A percentile compares a stretch with the other conserved stretches of the same genome.
Evolutionary conservation across 148 eudicot species (phyloP).

Genomic region (Limonium bicolor): DNA sequence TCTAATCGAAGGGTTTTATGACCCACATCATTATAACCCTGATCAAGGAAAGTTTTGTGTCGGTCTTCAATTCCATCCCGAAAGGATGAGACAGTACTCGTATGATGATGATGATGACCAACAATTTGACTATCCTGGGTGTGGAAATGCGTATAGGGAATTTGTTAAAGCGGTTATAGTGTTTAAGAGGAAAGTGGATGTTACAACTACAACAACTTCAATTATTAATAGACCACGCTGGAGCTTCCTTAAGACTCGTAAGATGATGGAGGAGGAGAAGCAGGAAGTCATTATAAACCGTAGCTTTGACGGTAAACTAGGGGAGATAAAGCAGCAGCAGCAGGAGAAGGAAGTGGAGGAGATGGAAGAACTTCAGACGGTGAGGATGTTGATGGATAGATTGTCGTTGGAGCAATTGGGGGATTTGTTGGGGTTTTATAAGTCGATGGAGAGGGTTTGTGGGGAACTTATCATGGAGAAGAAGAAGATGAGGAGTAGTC

Average conservation of each 20-base stretch:
- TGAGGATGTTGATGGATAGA: constrained; percentile 40
- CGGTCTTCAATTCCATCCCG: constrained; percentile 95
- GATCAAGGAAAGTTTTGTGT: constrained; percentile 66
- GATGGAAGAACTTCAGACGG: too few species aligned
- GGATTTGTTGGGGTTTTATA: constrained; percentile 46
- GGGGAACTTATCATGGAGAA: constrained; percentile 46
- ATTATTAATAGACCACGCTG: too few species aligned
- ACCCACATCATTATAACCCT: constrained; percentile 63
- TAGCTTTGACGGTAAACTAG: constrained; percentile 46
- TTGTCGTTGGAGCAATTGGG: constrained; percentile 52
- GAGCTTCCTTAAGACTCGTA: constrained; percentile 22
- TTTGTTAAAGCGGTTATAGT: constrained; percentile 71
- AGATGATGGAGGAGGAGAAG: constrained; percentile 42
- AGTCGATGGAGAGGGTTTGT: constrained; percentile 54
- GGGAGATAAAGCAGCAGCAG: too few species aligned
- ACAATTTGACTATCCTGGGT: constrained; percentile 82
- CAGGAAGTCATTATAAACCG: constrained; percentile 30
- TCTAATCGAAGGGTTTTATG: constrained; percentile 67
- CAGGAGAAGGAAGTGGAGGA: constrained; percentile 27
- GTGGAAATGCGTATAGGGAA: constrained; percentile 64
- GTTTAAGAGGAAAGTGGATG: constrained; percentile 41
- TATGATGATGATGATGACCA: too few species aligned
- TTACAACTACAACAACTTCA: constrained; percentile 14
- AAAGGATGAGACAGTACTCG: constrained; percentile 45
- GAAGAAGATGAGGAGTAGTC: too few species aligned